These are phyloP conservation scores for Euphorbia peplus DNA, from an alignment of 345 rosid species.

Conservation along the genomic window DNA sequence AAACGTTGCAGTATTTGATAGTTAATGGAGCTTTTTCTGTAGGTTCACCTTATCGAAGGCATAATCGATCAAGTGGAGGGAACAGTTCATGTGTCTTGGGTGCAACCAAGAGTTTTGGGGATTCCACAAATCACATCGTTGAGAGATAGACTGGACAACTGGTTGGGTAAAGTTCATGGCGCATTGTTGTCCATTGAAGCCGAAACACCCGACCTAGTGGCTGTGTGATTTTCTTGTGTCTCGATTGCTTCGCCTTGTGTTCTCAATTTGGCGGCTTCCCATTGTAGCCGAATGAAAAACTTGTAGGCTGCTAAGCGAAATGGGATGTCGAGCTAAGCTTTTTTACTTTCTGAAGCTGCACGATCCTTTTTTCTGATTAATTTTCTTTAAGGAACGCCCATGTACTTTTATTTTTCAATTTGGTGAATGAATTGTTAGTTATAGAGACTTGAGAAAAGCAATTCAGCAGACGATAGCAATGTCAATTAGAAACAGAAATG, in stretches of 20 bases:
- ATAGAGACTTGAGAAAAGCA: no score
- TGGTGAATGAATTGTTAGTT: no score
- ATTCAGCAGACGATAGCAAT: no score
- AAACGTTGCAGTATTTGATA: no score
- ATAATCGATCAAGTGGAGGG: constrained; percentile 96
- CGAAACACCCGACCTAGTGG: constrained; percentile 96
- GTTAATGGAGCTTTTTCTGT: constrained; percentile 11
- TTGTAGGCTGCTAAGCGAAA: no score
- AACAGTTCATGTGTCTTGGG: constrained; percentile 91
- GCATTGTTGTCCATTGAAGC: constrained; percentile 89
- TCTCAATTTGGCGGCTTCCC: background rate
- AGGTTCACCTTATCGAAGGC: constrained; percentile 98
- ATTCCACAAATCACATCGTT: constrained; percentile 84
- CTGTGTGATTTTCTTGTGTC: constrained; percentile 39
- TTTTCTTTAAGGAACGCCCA: no score
- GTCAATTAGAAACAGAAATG: no score
- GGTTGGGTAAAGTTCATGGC: constrained; percentile 81
- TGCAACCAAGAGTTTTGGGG: constrained; percentile 97
- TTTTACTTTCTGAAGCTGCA: no score
- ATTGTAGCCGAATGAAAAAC: background rate
- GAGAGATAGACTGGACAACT: constrained; percentile 73
- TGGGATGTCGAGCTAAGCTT: no score
- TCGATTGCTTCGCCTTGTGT: background rate
- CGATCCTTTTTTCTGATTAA: no score
- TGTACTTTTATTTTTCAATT: no score